Base-by-base conservation (phyloP, 1,139 yeast species). In the Geotrichum aggregatum region DNA sequence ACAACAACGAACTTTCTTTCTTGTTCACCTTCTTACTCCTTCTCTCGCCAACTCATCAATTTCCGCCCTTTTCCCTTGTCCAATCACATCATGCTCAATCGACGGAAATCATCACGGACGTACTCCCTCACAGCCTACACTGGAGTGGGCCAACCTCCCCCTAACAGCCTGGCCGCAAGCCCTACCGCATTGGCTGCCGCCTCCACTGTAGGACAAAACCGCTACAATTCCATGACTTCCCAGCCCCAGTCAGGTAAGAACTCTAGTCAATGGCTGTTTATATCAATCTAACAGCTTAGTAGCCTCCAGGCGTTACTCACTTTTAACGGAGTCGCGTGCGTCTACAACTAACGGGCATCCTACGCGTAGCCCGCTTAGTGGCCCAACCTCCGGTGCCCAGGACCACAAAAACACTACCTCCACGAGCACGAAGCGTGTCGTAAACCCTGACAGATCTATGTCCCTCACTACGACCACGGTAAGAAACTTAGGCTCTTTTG, bases 111-210 rank as follows among this genome's bases (percentile, higher is more conserved):
- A 24, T 57, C 54, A 30, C 52, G 63, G 58, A 68, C 60, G 16
- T 61, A 61, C 52, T 59, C 63, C 31, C 55, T 61, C 31, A 59
- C 63, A 16, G 58, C 73, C 13, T 71, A 71, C 55, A 61, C 67
- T 11, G 66, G 66, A 11, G 66, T 63, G 5, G 63, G 61, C 22
- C 56, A 56, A 28, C 63, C 66, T 30, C 56, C 56, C 28, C 65
- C 65, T 13, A 59, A 61, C 49, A 49, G 63, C 30, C 57, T 45
- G 24, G 44, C 53, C 16, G 66, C 62, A 36, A 58, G 56, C 47
- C 62, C 66, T 14, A 63, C 65, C 7, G 77, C 78, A 1, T 52
- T 75, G 14, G 77, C 77, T 13, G 78, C 79, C 38, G 78, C 77
- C 3, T 64, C 71, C 13, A 66, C 71, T 22, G 76, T 60, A 7